Evolutionary conservation across 164 flowering plant species (phyloP), one percentile per base, ranked within the genome.

Genomic region (Dillenia turbinata): DNA sequence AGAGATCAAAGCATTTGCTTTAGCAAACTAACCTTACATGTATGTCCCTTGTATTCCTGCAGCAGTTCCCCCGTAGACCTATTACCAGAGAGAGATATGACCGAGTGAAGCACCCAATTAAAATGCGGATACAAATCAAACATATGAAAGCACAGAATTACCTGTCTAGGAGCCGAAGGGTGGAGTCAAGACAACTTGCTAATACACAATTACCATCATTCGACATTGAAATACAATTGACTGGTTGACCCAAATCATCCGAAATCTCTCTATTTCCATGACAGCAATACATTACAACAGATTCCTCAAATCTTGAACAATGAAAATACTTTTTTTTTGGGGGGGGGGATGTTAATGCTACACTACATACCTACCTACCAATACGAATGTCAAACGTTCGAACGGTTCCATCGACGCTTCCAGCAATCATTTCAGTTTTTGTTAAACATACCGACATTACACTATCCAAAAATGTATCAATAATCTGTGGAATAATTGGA

Each of bases 401-500:
- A 56, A 91, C 93, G 49, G 96, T 85, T 65, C 98, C 98, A 83
- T 94, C 96, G 65, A 94, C 99, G 69, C 99, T 86, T 72, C 96
- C 96, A 75, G 90, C 99, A 83, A 94, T 74, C 17, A 94, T 85
- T 76, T 89, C 96, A 67, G 77, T 86, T 75, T 89, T 91, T 12
- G 98, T 87, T 62, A 89, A 70, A 66, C 95, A 81, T 65, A 91
- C 74, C 47, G 93, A 91, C 96, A 91, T 91, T 10, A 91, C 97
- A 74, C 96, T 91, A 68, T 94, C 99, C 49, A 52, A 22, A 73
- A 94, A 94, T 15, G 87, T 77, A 66, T 94, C 85, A 50, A 94
- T 94, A 17, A 91, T 83, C 99, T 90, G 88, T 70, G 65, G 0
- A 64, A 11, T 2, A 63, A 73, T 33, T 43, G 62, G 33, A 61